Evolutionary conservation across 768 basidiomycete species (phyloP), one percentile per base, ranked within the genome.

Genomic region (Suillus clintonianus): DNA sequence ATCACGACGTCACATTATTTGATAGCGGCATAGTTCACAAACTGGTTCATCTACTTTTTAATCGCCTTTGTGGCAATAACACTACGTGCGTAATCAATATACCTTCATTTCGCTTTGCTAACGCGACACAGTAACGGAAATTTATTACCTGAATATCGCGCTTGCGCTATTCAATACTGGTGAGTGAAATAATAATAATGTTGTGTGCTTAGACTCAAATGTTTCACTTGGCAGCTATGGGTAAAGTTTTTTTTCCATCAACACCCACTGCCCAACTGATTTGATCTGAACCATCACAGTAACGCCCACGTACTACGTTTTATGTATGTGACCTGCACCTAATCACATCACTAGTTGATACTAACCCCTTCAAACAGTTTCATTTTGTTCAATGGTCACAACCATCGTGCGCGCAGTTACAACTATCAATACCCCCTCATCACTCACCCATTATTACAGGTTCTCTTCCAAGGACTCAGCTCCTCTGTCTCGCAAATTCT

Each of bases 91-190:
- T 60, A 60, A 39, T 56, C 9, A 56, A 24, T 27, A 56, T 39
- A 5, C 36, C 64, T 37, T 22, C 15, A 8, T n/a, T 32, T 50
- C 7, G 15, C 59, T 62, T 30, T 34, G 53, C 61, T 74, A 57
- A 72, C 53, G 19, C 54, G 47, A 15, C 51, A 19, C 62, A 92
- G 90, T 95, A 62, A 89, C 89, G 63, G 97, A 98, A 75, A 92
- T 98, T 70, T 96, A 92, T 77, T 99, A 94, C 78, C 84, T 98
- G 64, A 98, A 97, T 77, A 89, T 95, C 64, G 97, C 97, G 19
- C 87, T 99, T 64, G 97, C 95, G 62, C 80, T 98, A 41, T 99
- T 95, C 83, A 97, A 97, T 78, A 92, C 92, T 61, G 91, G 90
- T 89, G 65, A 66, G 87, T 68, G 68, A 42, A 11, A 14, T 19